These are phyloP conservation scores for Scorias spongiosa DNA, from an alignment of 2,329 filamentous ascomycete species.

Conservation along the genomic window DNA sequence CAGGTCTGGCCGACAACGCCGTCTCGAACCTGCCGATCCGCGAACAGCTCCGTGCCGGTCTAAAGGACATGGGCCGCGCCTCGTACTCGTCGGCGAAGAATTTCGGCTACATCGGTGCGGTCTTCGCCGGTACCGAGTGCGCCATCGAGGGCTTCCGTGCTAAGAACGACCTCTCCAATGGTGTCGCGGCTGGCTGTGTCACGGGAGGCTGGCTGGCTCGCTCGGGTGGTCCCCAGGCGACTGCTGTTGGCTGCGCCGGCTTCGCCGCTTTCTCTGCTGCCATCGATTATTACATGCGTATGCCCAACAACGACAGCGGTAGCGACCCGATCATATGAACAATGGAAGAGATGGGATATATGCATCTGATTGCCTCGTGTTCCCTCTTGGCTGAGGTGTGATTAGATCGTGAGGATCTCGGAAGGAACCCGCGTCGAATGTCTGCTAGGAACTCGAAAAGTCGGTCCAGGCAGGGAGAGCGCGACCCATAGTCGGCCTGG, in stretches of 20 bases:
- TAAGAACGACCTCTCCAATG: slow-evolving; percentile 87
- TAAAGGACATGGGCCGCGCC: slow-evolving; percentile 86
- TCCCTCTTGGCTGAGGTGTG: no score
- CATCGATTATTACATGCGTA: slow-evolving; percentile 83
- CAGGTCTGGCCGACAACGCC: slow-evolving; percentile 24
- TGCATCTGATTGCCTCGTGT: no score
- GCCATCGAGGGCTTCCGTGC: slow-evolving; percentile 83
- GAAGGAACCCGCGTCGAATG: no score
- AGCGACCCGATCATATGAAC: slow-evolving; percentile 22
- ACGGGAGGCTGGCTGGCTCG: slow-evolving; percentile 80
- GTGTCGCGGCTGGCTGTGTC: slow-evolving; percentile 72
- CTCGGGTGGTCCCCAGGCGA: slow-evolving; percentile 78
- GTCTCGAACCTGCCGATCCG: slow-evolving; percentile 56
- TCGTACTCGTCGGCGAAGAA: slow-evolving; percentile 79
- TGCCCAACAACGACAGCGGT: slow-evolving; percentile 35
- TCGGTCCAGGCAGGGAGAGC: no score
- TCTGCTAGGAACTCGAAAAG: no score
- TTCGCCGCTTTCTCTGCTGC: slow-evolving; percentile 88
- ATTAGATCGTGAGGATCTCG: no score
- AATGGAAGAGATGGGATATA: background rate
- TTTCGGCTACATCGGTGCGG: slow-evolving; percentile 82
- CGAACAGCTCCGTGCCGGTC: slow-evolving; percentile 69
- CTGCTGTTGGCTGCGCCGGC: slow-evolving; percentile 72
- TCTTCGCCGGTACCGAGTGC: slow-evolving; percentile 90
- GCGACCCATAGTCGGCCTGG: no score